These are phyloP conservation scores for Phytopythium kandeliae DNA, from an alignment of 352 stramenopile species.

Conservation along the genomic window DNA sequence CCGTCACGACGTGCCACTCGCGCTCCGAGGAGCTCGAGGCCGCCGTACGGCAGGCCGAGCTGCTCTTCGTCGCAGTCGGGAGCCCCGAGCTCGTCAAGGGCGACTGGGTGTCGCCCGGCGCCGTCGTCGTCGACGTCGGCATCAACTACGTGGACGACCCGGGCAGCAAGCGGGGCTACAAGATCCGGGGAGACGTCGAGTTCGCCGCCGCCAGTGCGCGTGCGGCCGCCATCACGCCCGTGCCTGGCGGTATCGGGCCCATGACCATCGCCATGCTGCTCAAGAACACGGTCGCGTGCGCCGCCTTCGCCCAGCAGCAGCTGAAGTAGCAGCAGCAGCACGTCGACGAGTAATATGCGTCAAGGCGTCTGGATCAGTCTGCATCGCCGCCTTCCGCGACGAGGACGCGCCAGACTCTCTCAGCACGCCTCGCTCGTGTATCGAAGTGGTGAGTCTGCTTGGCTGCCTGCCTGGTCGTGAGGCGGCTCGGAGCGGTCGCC, in stretches of 20 bases:
- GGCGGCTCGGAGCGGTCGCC: too few species aligned
- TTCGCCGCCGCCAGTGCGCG: conserved; percentile 84
- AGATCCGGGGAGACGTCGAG: conserved; percentile 97
- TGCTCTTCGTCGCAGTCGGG: conserved; percentile 96
- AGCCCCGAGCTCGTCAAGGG: conserved; percentile 92
- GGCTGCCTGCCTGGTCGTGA: too few species aligned
- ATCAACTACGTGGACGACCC: conserved; percentile 96
- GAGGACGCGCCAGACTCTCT: too few species aligned
- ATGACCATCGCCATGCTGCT: conserved; percentile 98
- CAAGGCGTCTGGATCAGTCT: too few species aligned
- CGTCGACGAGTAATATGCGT: too few species aligned
- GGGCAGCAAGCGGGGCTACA: conserved; percentile 76
- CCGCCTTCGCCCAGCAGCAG: conserved; percentile 28
- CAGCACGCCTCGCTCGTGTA: too few species aligned
- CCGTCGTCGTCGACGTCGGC: conserved; percentile 98
- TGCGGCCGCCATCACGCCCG: conserved; percentile 95
- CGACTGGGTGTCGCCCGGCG: conserved; percentile 96
- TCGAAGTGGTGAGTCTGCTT: too few species aligned
- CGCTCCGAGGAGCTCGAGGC: conserved; percentile 69
- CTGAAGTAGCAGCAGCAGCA: not conserved
- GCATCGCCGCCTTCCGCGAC: not conserved
- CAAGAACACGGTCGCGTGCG: conserved; percentile 71
- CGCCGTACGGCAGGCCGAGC: conserved; percentile 86
- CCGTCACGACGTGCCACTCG: conserved; percentile 97
- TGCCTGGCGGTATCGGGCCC: conserved; percentile 95